Percentiles rank a stretch among this genome's conserved stretches.
phyloP scores from a whole-genome alignment of 768 basidiomycete genomes.

The Lentinula guzmanii region DNA sequence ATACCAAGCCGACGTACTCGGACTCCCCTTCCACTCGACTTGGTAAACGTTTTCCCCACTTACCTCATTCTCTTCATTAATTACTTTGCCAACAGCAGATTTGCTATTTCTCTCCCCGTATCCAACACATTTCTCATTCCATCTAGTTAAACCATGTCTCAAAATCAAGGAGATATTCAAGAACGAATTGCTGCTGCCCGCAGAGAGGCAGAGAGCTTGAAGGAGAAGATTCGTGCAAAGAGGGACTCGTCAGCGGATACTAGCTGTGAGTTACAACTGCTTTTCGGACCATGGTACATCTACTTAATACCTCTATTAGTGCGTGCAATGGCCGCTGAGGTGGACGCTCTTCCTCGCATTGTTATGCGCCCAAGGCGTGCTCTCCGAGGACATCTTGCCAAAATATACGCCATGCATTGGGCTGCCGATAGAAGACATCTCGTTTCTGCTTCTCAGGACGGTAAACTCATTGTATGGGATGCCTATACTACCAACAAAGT shows the following conservation, averaged over 20 bases:
- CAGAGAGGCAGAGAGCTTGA: slow-evolving; percentile 93
- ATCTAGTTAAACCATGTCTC: slow-evolving; percentile 48
- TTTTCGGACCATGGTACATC: neutral
- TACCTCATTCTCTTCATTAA: slow-evolving; percentile 3
- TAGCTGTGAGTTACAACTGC: slow-evolving; percentile 60
- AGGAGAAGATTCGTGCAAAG: slow-evolving; percentile 97
- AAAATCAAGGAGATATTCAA: slow-evolving; percentile 79
- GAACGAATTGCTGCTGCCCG: slow-evolving; percentile 94
- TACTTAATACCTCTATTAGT: slow-evolving; percentile 41
- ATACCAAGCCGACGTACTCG: neutral
- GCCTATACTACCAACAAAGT: slow-evolving; percentile 99
- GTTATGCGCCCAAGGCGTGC: slow-evolving; percentile 95
- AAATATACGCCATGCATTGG: slow-evolving; percentile 99
- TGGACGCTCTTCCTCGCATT: slow-evolving; percentile 92
- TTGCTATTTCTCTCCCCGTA: neutral
- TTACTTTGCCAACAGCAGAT: slow-evolving; percentile 1
- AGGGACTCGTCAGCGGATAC: slow-evolving; percentile 98
- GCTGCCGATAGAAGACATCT: slow-evolving; percentile 94
- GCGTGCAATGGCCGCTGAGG: slow-evolving; percentile 96
- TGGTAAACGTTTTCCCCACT: neutral
- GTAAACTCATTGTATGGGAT: slow-evolving; percentile 99
- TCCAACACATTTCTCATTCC: neutral
- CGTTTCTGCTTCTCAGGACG: slow-evolving; percentile 99
- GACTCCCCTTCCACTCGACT: neutral
- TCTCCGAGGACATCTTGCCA: slow-evolving; percentile 95